Percentiles rank a stretch among this genome's conserved stretches.
These are phyloP conservation scores for Blastocladiella britannica DNA, from an alignment of 192 early-diverging fungal genomes.

Conservation along the genomic window DNA sequence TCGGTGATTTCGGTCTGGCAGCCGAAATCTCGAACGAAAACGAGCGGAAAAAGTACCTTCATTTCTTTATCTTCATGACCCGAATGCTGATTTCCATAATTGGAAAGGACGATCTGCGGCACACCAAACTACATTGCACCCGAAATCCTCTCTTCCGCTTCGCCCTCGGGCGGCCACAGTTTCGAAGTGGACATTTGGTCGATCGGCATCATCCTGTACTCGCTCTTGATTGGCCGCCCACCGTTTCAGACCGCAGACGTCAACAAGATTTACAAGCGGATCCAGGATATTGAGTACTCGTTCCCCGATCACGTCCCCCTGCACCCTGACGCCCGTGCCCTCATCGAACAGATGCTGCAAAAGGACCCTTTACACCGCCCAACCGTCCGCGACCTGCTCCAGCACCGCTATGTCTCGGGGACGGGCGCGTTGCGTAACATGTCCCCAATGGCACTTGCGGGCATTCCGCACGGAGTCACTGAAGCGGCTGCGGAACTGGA, in stretches of 20 bases:
- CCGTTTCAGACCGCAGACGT: constrained; percentile 74
- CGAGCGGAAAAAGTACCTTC: constrained; percentile 71
- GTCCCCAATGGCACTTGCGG: too few species aligned
- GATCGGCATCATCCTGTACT: constrained; percentile 76
- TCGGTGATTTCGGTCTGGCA: constrained; percentile 92
- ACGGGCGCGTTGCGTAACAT: too few species aligned
- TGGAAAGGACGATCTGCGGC: constrained; percentile 66
- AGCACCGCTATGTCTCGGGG: too few species aligned
- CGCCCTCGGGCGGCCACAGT: constrained; percentile 56
- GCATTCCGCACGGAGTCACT: too few species aligned
- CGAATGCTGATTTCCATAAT: neutral
- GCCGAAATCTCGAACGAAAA: constrained; percentile 49
- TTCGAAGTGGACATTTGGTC: constrained; percentile 93
- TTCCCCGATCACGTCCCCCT: constrained; percentile 45
- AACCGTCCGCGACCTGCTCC: constrained; percentile 12
- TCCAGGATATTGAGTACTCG: constrained; percentile 18
- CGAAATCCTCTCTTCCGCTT: constrained; percentile 54
- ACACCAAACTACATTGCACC: constrained; percentile 97
- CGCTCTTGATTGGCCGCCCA: constrained; percentile 65
- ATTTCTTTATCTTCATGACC: neutral
- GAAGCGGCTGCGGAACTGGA: too few species aligned
- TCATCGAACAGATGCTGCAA: constrained; percentile 48
- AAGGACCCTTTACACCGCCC: constrained; percentile 32
- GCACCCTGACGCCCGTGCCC: constrained; percentile 33
- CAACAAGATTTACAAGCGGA: constrained; percentile 53